Evolutionary conservation across 306 rosid genomes (phyloP), one percentile per base, ranked within the genome.

Genomic region (Erythrophleum fordii): DNA sequence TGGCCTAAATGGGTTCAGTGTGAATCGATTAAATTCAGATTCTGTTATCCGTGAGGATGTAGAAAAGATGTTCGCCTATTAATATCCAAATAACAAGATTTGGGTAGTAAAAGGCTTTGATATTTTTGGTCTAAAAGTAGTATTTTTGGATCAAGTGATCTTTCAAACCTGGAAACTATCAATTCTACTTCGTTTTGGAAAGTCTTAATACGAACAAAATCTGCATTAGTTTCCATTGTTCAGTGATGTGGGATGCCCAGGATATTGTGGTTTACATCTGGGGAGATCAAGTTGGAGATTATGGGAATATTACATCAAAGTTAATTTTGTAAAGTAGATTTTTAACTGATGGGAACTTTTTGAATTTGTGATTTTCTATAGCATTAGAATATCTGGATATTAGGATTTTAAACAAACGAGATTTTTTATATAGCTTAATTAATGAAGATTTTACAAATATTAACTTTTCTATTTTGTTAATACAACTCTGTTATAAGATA

Each of bases 81-180:
- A n/a, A 52, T 18, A 3, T 5, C 18, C 25, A 52, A n/a, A 20
- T 55, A 20, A 7, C 23, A 56, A 23, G 16, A 23, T 56, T 56
- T 56, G 62, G 31, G 28, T 8, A 53, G 60, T 20, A 8, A 25
- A 58, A 58, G 64, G n/a, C 4, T 58, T 68, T 78, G 26, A 46
- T 52, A 25, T 53, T 66, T 70, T 69, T 10, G 75, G 56, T 52
- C 58, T 52, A 25, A 52, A 52, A 52, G 2, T 52, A 52, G 58
- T 18, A 52, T 52, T 17, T 52, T 52, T 52, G 58, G 58, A 20
- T 14, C 3, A 48, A 48, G 53, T 14, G 53, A 48, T 48, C n/a
- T 48, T 48, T 48, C n/a, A 48, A 48, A 48, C n/a, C 6, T 48
- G 53, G 53, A 48, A 48, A 48, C n/a, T 48, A 13, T 16, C 5